Base-by-base conservation (phyloP, 805 yeast species). In the Candida ulmi region DNA sequence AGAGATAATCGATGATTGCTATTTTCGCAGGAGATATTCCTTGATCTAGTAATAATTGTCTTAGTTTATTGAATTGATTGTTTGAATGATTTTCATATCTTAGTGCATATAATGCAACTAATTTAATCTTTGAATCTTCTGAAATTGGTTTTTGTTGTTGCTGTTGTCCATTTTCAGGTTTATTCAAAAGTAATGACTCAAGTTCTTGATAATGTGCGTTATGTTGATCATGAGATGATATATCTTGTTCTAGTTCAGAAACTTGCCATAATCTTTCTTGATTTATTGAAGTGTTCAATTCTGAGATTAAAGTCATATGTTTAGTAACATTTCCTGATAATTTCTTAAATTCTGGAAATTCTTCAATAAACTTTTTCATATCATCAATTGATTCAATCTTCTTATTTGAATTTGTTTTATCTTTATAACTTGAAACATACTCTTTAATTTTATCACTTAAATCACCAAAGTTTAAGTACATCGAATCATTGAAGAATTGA, bases 391-490 rank as follows among this genome's bases (percentile, higher is more conserved):
- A 80, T 47, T 80, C 80, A 45, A 91, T 72, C 45, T 80, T 78
- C 35, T 77, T 77, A 38, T 80, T 77, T 17, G 82, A 74, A 51
- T 88, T 84, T 1, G 97, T 85, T 54, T 84, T 85, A 17, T 69
- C 58, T 55, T 88, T 91, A 61, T 88, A 93, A 33, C 77, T 80
- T 39, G 80, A 81, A 25, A 93, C 96, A 54, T 86, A 87, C 40
- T 74, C 80, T 53, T 87, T 90, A 54, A 93, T 83, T 48, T 78
- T 76, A 30, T 88, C 96, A 31, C 96, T 93, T 39, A 93, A 68
- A 57, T 93, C 98, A 25, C 98, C 99, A 65, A 90, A 95, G 61
- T 93, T 93, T 49, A 85, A 69, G 57, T 76, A 87, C 90, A 88
- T 84, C 3, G 93, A 72, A 41, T 87, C 87, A 26, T 69, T 68